Conservation (phyloP, 352 stramenopile genomes). For the Globisporangium nodosum region DNA sequence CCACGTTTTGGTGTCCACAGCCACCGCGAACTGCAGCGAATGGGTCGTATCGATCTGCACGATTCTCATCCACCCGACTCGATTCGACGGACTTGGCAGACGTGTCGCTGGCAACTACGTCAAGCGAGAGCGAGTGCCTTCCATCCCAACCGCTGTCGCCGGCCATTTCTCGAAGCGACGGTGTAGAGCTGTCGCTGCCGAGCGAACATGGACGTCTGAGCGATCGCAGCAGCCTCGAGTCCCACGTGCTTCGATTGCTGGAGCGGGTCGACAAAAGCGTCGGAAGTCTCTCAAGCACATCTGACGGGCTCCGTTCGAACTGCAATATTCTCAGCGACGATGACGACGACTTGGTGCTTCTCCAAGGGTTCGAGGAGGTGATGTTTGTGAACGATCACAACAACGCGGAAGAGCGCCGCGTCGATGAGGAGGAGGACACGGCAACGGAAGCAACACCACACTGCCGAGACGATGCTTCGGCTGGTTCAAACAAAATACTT, state of each 20-base stretch:
- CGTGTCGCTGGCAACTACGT: not conserved
- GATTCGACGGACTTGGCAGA: not conserved
- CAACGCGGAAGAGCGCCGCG: not conserved
- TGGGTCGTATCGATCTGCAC: slow-evolving; percentile 7
- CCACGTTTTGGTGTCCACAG: slow-evolving; percentile 14
- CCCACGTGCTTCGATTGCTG: slow-evolving; percentile 19
- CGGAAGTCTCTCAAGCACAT: slow-evolving; percentile 7
- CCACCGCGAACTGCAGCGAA: not conserved
- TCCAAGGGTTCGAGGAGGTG: slow-evolving; percentile 4
- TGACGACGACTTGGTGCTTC: slow-evolving; percentile 7
- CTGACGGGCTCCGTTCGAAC: not conserved
- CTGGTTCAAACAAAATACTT: no score
- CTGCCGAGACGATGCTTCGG: no score
- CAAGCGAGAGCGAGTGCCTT: not conserved
- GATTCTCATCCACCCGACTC: not conserved
- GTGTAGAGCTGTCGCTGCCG: not conserved
- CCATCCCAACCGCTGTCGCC: no score
- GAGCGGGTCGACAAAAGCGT: not conserved
- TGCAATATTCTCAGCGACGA: not conserved
- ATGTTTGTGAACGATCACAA: not conserved
- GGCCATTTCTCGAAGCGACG: not conserved
- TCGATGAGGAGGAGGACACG: not conserved
- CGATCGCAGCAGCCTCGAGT: slow-evolving; percentile 28
- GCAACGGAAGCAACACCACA: no score
- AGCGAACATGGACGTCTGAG: not conserved